Evolutionary conservation across 2,329 filamentous ascomycete genomes (phyloP), one percentile per base, ranked within the genome.

Genomic region (Pseudocercospora vitis): DNA sequence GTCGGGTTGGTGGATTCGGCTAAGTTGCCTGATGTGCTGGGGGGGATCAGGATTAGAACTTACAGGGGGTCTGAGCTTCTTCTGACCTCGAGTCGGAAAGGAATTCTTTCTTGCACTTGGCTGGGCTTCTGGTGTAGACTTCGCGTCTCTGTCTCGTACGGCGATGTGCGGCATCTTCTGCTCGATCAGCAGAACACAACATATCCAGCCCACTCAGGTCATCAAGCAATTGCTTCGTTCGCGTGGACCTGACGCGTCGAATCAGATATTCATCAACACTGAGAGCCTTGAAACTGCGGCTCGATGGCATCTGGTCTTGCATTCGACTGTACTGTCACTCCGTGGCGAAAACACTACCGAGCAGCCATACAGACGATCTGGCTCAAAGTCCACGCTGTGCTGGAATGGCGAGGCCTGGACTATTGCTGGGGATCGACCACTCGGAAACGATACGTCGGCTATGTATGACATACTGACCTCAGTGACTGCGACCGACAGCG

Each of bases 321-420:
- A 84, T 9, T 94, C 92, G 5, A 95, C 91, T 0, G 92, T 99
- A 0, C 81, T 97, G n/a, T 85, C 91, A 3, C 77, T 99, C n/a
- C 84, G 94, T 63, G 92, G 92, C 21, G 80, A 84, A 46, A 76
- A 82, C 57, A 68, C 94, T 46, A 82, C 85, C 5, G 69, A 74
- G 28, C 94, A 97, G 70, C 94, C 94, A 1, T 80, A 95, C 3
- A 70, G 80, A 35, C 81, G 87, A 60, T 31, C 67, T 2, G 58
- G 63, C 0, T 79, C 79, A 0, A 78, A 79, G 3, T 89, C 86
- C 1, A 76, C 89, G 0, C 78, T 99, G 2, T 96, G 92, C 78
- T 99, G 94, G 94, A 99, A 99, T 67, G 94, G 94, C 37, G 94
- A 99, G 70, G 92, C 91, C 1, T 99, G 94, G 94, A 86, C 81